phyloP scores from a whole-genome alignment of 495 filamentous ascomycete genomes.

The Amphirosellinia nigrospora region DNA sequence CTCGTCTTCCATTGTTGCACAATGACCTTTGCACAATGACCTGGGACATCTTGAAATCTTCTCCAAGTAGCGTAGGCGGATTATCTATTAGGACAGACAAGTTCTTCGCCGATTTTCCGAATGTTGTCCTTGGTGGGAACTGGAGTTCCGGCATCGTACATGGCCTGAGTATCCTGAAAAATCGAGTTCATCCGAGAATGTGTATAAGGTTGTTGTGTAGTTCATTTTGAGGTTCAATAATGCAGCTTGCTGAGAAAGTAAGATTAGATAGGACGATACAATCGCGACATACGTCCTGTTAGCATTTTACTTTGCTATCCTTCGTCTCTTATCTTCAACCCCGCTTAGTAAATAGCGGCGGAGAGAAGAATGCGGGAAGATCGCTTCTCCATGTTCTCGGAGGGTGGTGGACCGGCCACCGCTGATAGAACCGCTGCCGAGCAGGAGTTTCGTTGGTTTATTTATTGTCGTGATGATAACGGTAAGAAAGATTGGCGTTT shows the following conservation, averaged over 20 bases:
- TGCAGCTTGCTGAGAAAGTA: constrained; percentile 10
- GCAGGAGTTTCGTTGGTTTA: not conserved
- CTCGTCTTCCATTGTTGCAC: constrained; percentile 30
- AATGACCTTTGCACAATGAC: constrained; percentile 26
- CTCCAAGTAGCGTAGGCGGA: constrained; percentile 24
- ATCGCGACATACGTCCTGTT: not conserved
- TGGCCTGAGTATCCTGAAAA: constrained; percentile 26
- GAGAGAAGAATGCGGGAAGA: not conserved
- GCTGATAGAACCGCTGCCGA: not conserved
- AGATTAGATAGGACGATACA: constrained; percentile 5
- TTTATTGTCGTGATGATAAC: not conserved
- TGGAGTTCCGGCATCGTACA: constrained; percentile 15
- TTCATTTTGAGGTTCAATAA: constrained; percentile 3
- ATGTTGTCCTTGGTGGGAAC: constrained; percentile 20
- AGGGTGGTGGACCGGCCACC: not conserved
- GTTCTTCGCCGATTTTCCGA: constrained; percentile 23
- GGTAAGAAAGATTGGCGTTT: no score
- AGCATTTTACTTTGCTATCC: no score
- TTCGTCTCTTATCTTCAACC: not conserved
- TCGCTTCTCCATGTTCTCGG: not conserved
- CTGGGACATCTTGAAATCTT: constrained; percentile 26
- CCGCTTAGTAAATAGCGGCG: not conserved
- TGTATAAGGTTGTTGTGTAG: not conserved
- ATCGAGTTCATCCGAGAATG: constrained; percentile 12
- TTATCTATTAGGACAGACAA: no score